These are phyloP conservation scores for Mortierella antarctica DNA, from an alignment of 192 early-diverging fungal genomes.

Conservation along the genomic window DNA sequence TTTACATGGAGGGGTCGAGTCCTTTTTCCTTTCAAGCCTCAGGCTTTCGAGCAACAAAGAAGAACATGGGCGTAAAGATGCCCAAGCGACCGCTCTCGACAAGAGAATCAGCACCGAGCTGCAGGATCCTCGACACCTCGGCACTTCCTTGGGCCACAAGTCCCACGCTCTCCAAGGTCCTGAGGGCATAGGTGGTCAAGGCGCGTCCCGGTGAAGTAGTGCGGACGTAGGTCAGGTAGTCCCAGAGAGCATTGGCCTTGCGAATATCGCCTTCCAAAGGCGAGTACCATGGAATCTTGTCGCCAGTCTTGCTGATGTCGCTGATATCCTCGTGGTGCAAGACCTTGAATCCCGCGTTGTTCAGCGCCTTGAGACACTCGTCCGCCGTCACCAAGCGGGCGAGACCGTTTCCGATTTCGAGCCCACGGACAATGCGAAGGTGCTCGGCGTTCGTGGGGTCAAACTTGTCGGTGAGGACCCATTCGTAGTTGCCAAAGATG, in stretches of 20 bases:
- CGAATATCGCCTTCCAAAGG: constrained; percentile 76
- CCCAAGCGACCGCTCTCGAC: constrained; percentile 80
- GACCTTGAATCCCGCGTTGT: constrained; percentile 90
- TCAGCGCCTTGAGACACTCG: constrained; percentile 82
- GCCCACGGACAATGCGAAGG: constrained; percentile 78
- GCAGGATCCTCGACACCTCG: constrained; percentile 84
- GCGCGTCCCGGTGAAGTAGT: constrained; percentile 72
- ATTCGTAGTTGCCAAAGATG: constrained; percentile 94
- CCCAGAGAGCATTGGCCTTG: constrained; percentile 60
- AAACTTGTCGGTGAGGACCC: constrained; percentile 92
- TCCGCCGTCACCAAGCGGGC: constrained; percentile 83
- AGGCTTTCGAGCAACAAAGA: constrained; percentile 81
- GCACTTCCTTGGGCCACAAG: constrained; percentile 88
- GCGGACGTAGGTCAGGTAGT: constrained; percentile 57
- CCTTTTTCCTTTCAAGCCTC: not conserved
- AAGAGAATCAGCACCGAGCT: constrained; percentile 84
- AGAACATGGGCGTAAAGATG: constrained; percentile 97
- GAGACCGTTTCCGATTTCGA: constrained; percentile 93
- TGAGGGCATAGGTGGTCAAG: constrained; percentile 82
- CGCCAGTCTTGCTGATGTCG: constrained; percentile 74
- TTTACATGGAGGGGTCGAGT: not conserved
- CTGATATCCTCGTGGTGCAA: constrained; percentile 56
- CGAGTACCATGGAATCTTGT: constrained; percentile 85
- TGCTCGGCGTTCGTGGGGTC: constrained; percentile 81
- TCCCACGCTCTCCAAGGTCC: constrained; percentile 82